Base-by-base conservation (phyloP, 768 basidiomycete species). In the Phanerochaete carnosa region DNA sequence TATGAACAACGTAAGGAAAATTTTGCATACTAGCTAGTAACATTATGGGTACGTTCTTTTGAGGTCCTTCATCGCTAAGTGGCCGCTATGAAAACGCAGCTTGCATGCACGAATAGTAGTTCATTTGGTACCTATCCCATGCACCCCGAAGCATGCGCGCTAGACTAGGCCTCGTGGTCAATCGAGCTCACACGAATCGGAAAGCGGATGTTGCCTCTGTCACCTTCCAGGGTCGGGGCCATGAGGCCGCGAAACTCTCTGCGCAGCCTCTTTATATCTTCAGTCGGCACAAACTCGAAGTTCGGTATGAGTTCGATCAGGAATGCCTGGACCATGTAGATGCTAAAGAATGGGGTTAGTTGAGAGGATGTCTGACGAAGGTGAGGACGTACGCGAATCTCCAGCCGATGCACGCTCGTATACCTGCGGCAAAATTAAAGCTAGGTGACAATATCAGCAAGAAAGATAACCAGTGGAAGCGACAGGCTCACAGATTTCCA, bases 321-420 rank as follows among this genome's bases (percentile, higher is more conserved):
- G 70, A 88, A 85, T 0, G 79, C 76, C 62, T 87, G 86, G 16
- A 86, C 66, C 67, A 88, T 84, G 61, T 70, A 64, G 5, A 70
- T 49, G 45, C 69, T 70, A 51, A 35, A 19, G 1, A 32, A 4
- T 33, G 33, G 25, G 19, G 56, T 35, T 16, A 37, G 47, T 19
- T 15, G 13, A 7, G 28, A 29, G n/a, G n/a, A 19, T 16, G n/a
- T 15, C 30, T 19, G 7, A 23, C 19, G 30, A 16, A 45, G 55
- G n/a, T 16, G 49, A 29, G 19, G 15, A 62, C 46, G 62, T 67
- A 62, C 60, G 60, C 60, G 29, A 62, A 62, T 23, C 60, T 28
- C 60, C 60, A 57, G 29, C 70, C 70, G 59, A 71, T 71, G 58
- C 70, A 69, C 2, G 61, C 62, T 7, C 68, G 61, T 1, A 69